Evolutionary conservation across 371 early-diverging fungal species (phyloP), one percentile per base, ranked within the genome.

Genomic region (Nematocida displodere): DNA sequence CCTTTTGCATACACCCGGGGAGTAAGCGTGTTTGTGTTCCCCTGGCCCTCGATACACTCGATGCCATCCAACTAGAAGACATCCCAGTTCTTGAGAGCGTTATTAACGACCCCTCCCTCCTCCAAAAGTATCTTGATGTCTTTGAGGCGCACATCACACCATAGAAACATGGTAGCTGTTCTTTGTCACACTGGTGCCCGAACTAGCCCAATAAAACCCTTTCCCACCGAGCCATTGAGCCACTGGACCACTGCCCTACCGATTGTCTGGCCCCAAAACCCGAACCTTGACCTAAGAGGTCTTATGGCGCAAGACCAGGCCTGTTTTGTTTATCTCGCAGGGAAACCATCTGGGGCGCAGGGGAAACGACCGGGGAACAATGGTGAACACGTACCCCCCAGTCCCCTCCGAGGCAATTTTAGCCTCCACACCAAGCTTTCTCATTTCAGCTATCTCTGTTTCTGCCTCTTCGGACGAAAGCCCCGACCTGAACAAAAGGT

Each of bases 1-100:
- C 99, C 0, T 96, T 98, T 83, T 95, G 93, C 82, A 89, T 95
- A 20, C 99, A 97, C 84, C 95, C 97, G 3, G 66, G 58, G 24
- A 76, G 81, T 13, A 37, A 52, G n/a, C 65, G 71, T 13, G 91
- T 79, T 13, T 79, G 77, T 59, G 58, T 79, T 7, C 77, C 79
- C 1, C 20, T 79, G n/a, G 26, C 44, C 8, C 20, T 40, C 7
- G 36, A 36, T 3, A 20, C 22, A 22, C 7, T 77, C 5, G 77
- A 77, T 49, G 29, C 8, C 26, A 34, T 78, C 11, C 7, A 2
- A 40, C 46, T 78, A 54, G 67, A 66, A 31, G 55, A 62, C 39
- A 61, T 78, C 15, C 78, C 78, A 1, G 56, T 54, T 24, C 36
- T 68, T 7, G n/a, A 8, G 11, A 29, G n/a, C 24, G 68, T 58